Evolutionary conservation across 129 eudicot species (phyloP), one percentile per base, ranked within the genome.

Genomic region (Dittrichia graveolens): DNA sequence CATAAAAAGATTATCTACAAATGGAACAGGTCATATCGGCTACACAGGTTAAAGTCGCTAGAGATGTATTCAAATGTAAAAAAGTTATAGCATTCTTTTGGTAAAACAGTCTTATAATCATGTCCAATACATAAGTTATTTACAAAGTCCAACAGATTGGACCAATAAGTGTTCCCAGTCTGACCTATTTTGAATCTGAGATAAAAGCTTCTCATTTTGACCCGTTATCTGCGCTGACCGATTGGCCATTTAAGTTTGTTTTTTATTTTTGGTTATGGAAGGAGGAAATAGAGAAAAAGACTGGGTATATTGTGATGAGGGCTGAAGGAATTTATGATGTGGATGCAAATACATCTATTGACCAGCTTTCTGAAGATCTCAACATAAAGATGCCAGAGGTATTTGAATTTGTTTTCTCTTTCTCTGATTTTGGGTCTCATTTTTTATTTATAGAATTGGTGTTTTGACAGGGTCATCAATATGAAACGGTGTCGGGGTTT

Each of bases 251-350:
- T 55, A 70, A 35, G 41, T 39, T 74, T 64, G 48, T 15, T 71
- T 13, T 24, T 56, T 35, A 43, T 15, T 66, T 56, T n/a, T 24
- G 38, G 67, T 58, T 50, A 43, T 38, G 19, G 2, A 43, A 92
- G 98, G 98, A 92, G 83, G 98, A 92, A 80, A 92, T 92, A 57
- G 89, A 89, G 83, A 92, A 92, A 60, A 92, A 92, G 80, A 92
- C 98, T 40, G 98, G 98, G 38, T 92, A 92, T 70, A 83, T 92
- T 34, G 98, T 92, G 52, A 92, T 92, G 98, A 89, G 98, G 52
- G 96, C 91, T 3, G 95, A 92, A 75, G 98, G 98, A 53, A 83
- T 92, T 38, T 92, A 85, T 74, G 98, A 92, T 65, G 98, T 92
- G 76, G 98, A 92, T 83, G 98, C 98, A 55, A 92, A 92, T 82